phyloP scores from a whole-genome alignment of 306 rosid genomes.

The Mucuna pruriens region DNA sequence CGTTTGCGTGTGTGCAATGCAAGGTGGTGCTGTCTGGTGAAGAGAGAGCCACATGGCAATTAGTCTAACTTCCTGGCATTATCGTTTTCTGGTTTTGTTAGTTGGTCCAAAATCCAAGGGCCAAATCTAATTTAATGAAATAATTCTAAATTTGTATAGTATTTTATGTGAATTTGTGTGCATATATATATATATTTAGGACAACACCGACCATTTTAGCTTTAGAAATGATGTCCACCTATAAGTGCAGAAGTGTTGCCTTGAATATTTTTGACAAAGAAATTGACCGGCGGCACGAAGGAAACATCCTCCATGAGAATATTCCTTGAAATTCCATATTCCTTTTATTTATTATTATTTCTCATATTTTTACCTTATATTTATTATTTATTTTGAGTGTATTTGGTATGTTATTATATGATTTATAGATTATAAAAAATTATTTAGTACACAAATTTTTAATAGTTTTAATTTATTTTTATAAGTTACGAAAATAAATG shows the following conservation, averaged over 20 bases:
- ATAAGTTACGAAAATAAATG: too few relatives aligned
- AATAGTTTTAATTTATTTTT: too few relatives aligned
- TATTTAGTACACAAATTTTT: too few relatives aligned
- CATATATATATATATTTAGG: neutral
- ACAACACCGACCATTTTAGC: conserved; percentile 44
- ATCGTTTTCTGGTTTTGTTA: conserved; percentile 35
- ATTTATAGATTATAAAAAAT: too few relatives aligned
- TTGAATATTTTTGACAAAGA: neutral
- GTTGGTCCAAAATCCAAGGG: conserved; percentile 28
- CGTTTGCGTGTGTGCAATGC: conserved; percentile 36
- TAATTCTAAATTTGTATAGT: too few relatives aligned
- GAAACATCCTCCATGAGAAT: conserved; percentile 28
- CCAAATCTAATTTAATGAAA: neutral
- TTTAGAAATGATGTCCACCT: neutral
- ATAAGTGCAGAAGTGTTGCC: neutral
- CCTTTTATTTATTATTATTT: neutral
- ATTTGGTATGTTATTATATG: too few relatives aligned
- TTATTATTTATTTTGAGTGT: too few relatives aligned
- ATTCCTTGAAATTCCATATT: conserved; percentile 16
- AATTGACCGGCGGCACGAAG: neutral
- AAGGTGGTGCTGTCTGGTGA: neutral
- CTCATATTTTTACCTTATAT: neutral
- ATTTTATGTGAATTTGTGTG: too few relatives aligned
- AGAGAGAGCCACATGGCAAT: conserved; percentile 26
- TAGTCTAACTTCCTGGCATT: neutral